A percentile compares a stretch with the other conserved stretches of the same genome.
These are phyloP conservation scores for Plasmodium falciparum DNA, from an alignment of 169 alveolate genomes.

Conservation along the genomic window DNA sequence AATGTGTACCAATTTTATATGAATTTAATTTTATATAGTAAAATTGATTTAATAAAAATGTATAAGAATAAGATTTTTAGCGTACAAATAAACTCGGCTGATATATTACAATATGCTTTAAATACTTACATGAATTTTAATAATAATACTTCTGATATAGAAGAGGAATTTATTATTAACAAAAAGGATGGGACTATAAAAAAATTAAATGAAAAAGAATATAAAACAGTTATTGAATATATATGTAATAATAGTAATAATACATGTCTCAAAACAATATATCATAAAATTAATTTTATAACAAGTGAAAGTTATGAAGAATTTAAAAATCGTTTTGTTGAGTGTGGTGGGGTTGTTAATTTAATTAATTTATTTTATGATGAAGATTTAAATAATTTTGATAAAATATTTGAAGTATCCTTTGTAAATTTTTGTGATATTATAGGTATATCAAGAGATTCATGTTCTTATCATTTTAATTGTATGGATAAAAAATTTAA, in stretches of 20 bases:
- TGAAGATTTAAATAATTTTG: slow-evolving; percentile 64
- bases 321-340: slow-evolving; percentile 52
- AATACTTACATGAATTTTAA: slow-evolving; percentile 18
- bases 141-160: not conserved
- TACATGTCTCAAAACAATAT: slow-evolving; percentile 32
- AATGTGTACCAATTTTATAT: slow-evolving; percentile 42
- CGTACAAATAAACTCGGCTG: slow-evolving; percentile 17
- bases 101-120: slow-evolving; percentile 48
- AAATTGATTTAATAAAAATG: slow-evolving; percentile 22
- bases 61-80: slow-evolving; percentile 47
- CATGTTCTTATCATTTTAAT: slow-evolving; percentile 64
- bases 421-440: slow-evolving; percentile 75
- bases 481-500: slow-evolving; percentile 31
- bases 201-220: slow-evolving; percentile 24
- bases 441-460: slow-evolving; percentile 66
- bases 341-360: slow-evolving; percentile 70
- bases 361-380: slow-evolving; percentile 69
- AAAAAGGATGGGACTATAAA: not conserved
- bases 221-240: slow-evolving; percentile 41
- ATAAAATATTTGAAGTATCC: slow-evolving; percentile 68
- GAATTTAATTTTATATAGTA: slow-evolving; percentile 53
- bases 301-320: slow-evolving; percentile 38
- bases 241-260: slow-evolving; percentile 52
- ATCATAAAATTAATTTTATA: slow-evolving; percentile 57
- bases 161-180: no score